phyloP scores from a whole-genome alignment of 1,139 yeast species.

The Pichia inconspicua region DNA sequence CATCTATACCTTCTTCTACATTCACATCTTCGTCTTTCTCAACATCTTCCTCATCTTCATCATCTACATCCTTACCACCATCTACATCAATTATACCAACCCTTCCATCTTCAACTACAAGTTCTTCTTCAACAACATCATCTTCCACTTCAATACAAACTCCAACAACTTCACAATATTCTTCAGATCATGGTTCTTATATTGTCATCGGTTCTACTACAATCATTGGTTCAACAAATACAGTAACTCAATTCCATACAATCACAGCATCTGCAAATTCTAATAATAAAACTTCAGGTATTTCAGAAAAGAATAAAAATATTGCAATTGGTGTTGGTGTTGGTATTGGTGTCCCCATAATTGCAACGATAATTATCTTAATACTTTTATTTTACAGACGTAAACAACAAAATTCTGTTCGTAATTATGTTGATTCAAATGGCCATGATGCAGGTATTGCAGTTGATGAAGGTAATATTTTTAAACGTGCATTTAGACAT shows the following conservation, averaged over 20 bases:
- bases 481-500: constrained; percentile 15
- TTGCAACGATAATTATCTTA: constrained; percentile 18
- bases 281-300: constrained; percentile 24
- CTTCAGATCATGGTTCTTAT: constrained; percentile 9
- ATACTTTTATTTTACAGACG: constrained; percentile 19
- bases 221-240: constrained; percentile 11
- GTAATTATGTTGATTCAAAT: constrained; percentile 28
- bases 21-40: constrained; percentile 3
- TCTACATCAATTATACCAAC: neutral
- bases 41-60: constrained; percentile 3
- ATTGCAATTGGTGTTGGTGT: constrained; percentile 44
- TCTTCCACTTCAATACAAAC: constrained; percentile 6
- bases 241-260: constrained; percentile 13
- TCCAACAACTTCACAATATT: constrained; percentile 13
- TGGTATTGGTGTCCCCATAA: constrained; percentile 30
- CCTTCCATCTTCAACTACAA: neutral
- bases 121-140: constrained; percentile 1
- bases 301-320: constrained; percentile 35
- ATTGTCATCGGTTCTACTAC: constrained; percentile 15
- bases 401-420: constrained; percentile 14
- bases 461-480: constrained; percentile 20
- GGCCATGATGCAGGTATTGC: constrained; percentile 27
- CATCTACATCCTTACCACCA: neutral
- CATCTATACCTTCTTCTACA: constrained; percentile 8
- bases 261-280: constrained; percentile 16